Evolutionary conservation across 495 filamentous ascomycete species (phyloP).

Genomic region (Neurospora sp.): DNA sequence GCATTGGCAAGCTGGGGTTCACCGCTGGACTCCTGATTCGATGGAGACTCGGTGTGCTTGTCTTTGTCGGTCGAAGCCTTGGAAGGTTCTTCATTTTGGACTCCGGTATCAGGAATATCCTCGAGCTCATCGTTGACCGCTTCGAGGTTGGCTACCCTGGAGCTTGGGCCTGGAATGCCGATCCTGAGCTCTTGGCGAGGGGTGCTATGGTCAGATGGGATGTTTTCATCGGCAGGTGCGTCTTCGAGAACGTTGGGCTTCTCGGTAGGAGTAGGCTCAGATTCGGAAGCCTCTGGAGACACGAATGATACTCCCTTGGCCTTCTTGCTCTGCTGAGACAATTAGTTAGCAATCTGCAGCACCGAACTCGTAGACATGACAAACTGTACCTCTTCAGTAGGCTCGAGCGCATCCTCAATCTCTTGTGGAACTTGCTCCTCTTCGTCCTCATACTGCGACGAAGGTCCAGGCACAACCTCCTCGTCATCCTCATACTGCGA

Average conservation of each 20-base stretch:
- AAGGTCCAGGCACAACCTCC: constrained; percentile 2
- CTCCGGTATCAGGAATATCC: background rate
- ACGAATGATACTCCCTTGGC: background rate
- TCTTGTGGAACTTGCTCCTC: background rate
- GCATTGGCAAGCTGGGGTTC: background rate
- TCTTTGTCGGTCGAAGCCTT: background rate
- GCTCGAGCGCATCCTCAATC: background rate
- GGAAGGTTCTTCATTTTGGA: background rate
- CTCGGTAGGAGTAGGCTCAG: background rate
- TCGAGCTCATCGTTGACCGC: background rate
- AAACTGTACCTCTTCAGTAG: background rate
- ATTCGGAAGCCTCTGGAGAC: background rate
- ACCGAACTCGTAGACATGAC: background rate
- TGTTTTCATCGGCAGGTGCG: background rate
- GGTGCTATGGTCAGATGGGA: background rate
- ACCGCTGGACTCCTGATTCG: background rate
- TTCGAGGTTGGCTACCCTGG: background rate
- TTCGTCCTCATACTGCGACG: constrained; percentile 1
- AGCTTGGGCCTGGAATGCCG: background rate
- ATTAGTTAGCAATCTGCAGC: background rate
- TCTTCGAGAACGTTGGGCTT: background rate
- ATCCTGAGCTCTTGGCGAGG: background rate
- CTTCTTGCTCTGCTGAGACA: constrained; percentile 17
- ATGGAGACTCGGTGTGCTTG: background rate
- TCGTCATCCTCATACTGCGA: constrained; percentile 1